These are phyloP conservation scores for Moricandia arvensis DNA, from an alignment of 345 rosid genomes.

Conservation along the genomic window DNA sequence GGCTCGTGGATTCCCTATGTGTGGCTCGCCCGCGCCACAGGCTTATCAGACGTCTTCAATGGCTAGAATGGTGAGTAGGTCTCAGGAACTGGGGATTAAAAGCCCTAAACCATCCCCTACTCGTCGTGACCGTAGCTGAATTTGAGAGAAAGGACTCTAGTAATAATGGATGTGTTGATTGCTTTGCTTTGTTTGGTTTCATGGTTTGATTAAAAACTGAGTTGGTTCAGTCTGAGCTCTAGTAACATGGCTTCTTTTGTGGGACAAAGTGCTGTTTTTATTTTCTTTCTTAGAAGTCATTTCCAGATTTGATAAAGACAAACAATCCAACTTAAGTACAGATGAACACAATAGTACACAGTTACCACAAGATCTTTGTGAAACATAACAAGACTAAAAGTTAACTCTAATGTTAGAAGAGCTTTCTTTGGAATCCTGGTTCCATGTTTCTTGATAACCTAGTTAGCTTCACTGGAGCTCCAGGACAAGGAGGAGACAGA, in stretches of 20 bases:
- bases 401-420: slow-evolving; percentile 13
- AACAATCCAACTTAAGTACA: slow-evolving; percentile 12
- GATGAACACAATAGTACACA: not conserved
- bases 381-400: not conserved
- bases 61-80: not conserved
- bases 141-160: not conserved
- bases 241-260: not conserved
- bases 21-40: not conserved
- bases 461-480: slow-evolving; percentile 33
- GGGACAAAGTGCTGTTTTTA: not conserved
- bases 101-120: not conserved
- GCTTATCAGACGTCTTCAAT: not conserved
- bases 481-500: slow-evolving; percentile 30
- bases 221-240: not conserved
- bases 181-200: not conserved
- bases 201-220: not conserved
- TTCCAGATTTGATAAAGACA: too few relatives aligned
- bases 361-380: slow-evolving; percentile 12
- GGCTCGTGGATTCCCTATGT: slow-evolving; percentile 15
- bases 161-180: not conserved
- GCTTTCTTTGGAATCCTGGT: slow-evolving; percentile 31
- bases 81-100: not conserved
- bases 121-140: not conserved
- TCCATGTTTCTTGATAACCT: slow-evolving; percentile 23
- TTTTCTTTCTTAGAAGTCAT: not conserved